Evolutionary conservation across 2,329 filamentous ascomycete genomes (phyloP).

Genomic region (Cercospora sp.): DNA sequence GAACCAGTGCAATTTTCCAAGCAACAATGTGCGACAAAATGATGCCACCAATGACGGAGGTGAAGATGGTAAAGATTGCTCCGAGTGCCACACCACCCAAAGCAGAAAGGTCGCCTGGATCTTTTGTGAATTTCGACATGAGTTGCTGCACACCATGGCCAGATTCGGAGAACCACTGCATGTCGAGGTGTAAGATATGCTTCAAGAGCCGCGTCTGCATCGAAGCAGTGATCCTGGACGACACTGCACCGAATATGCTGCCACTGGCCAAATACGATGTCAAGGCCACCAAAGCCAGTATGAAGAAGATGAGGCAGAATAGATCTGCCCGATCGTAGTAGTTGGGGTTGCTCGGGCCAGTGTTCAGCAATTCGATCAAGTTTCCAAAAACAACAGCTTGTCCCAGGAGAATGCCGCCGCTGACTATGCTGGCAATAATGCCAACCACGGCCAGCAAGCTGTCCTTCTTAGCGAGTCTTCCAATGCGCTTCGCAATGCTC

Average conservation of each 20-base stretch:
- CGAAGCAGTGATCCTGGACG: conserved; percentile 47
- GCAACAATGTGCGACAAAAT: conserved; percentile 51
- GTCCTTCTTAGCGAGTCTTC: conserved; percentile 38
- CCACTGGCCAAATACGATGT: conserved; percentile 47
- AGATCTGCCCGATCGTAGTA: conserved; percentile 37
- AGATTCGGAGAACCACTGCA: conserved; percentile 50
- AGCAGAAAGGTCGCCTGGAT: conserved; percentile 51
- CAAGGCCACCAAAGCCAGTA: conserved; percentile 54
- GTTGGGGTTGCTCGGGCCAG: conserved; percentile 35
- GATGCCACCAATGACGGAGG: conserved; percentile 50
- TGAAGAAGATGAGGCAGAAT: conserved; percentile 54
- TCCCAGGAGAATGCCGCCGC: conserved; percentile 57
- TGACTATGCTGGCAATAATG: conserved; percentile 47
- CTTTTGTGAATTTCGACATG: conserved; percentile 50
- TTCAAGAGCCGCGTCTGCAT: conserved; percentile 50
- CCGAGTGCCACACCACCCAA: conserved; percentile 53
- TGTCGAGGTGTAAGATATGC: conserved; percentile 57
- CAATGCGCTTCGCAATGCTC: conserved; percentile 20
- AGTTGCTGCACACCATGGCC: conserved; percentile 48
- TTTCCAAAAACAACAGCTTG: conserved; percentile 60
- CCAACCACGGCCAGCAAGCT: conserved; percentile 44
- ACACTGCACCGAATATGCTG: conserved; percentile 51
- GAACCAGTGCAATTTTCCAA: conserved; percentile 54
- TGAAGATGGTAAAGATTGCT: conserved; percentile 51
- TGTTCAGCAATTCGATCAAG: conserved; percentile 51